Percentiles rank a stretch among this genome's conserved stretches.
Evolutionary conservation across 2,329 filamentous ascomycete species (phyloP).

Genomic region (Talaromyces albobiverticillius): DNA sequence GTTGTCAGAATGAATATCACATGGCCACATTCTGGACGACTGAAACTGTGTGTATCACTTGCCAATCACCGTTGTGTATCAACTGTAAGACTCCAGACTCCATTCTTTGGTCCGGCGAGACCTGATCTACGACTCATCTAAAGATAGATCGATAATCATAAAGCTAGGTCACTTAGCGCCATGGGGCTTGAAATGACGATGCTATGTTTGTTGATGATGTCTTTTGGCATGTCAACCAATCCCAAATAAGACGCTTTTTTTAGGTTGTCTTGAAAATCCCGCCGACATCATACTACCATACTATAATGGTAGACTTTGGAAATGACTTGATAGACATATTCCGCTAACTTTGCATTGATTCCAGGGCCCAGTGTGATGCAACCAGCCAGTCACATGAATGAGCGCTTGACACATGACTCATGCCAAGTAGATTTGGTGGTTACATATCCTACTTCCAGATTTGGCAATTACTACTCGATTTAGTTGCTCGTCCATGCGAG

Average conservation of each 20-base stretch:
- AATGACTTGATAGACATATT: too few relatives aligned
- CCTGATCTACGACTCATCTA: neutral
- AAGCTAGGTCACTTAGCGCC: too few relatives aligned
- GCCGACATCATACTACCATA: too few relatives aligned
- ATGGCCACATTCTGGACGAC: neutral
- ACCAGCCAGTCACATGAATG: constrained; percentile 5
- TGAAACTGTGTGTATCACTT: neutral
- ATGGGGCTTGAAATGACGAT: too few relatives aligned
- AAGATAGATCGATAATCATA: too few relatives aligned
- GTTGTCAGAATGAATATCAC: neutral
- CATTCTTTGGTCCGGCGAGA: neutral
- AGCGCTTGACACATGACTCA: constrained; percentile 4
- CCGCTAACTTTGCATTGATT: too few relatives aligned
- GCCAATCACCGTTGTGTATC: neutral
- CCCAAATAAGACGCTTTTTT: too few relatives aligned
- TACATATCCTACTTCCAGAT: constrained; percentile 2
- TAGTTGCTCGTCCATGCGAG: neutral
- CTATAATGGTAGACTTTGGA: too few relatives aligned
- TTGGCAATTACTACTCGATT: neutral
- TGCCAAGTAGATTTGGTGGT: neutral
- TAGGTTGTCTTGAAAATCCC: too few relatives aligned
- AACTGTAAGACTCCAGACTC: neutral
- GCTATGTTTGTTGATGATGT: too few relatives aligned
- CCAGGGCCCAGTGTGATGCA: too few relatives aligned
- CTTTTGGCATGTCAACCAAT: too few relatives aligned